Base-by-base conservation (phyloP, 352 stramenopile genomes). In the Globisporangium spiculum region DNA sequence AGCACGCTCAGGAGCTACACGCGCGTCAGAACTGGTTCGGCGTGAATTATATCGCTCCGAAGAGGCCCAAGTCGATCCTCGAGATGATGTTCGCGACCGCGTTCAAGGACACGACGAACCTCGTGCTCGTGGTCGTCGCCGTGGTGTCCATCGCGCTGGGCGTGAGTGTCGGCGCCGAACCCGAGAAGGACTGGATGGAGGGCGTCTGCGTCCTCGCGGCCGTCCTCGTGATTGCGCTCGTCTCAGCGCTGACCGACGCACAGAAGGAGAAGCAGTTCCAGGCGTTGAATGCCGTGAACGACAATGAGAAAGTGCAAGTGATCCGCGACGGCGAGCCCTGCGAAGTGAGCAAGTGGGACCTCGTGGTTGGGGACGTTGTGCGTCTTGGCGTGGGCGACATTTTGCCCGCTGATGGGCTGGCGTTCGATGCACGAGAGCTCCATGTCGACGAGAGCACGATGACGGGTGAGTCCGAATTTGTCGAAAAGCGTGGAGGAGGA, bases 201-300 rank as follows among this genome's bases (percentile, higher is more conserved):
- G 56, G 56, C 82, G 69, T 66, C 10, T 80, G 74, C 34, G 73
- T 98, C 64, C 70, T 98, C 6, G 60, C 86, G 30, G 90, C 94
- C 0, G 94, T 98, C n/a, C 65, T 88, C 9, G 91, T 97, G 58
- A 94, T 98, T 16, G 86, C 94, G 20, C 68, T 97, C 12, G 88
- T 98, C 48, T 90, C 89, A 8, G 86, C 50, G 9, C 50, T 68
- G 32, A 60, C 63, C 6, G 32, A 48, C 4, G 24, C 48, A 18
- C 66, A 77, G 41, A 91, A 92, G 71, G 83, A 93, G 64, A 66
- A 76, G 32, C 81, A 92, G 67, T 93, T 93, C 65, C 70, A 79
- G n/a, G 71, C 75, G 8, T 68, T 96, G 12, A 93, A 92, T 55
- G 79, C 79, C 1, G 77, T 89, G 36, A 91, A 89, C 62, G 82